These are phyloP conservation scores for Colletotrichum navitas DNA, from an alignment of 2,329 filamentous ascomycete genomes.

Conservation along the genomic window DNA sequence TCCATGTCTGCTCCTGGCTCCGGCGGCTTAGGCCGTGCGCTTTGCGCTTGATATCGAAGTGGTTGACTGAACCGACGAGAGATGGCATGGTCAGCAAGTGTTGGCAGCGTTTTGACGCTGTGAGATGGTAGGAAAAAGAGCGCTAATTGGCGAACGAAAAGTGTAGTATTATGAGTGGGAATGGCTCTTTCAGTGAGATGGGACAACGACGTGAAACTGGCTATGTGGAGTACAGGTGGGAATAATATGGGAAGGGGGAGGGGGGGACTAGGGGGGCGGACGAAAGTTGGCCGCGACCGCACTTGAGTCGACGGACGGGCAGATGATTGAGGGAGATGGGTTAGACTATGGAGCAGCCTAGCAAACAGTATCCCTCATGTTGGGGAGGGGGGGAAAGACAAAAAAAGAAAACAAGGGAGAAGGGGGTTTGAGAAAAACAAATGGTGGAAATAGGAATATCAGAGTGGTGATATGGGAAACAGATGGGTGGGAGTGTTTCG, in stretches of 20 bases:
- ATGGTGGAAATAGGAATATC: background rate
- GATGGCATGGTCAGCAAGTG: conserved; percentile 34
- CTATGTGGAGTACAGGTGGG: conserved; percentile 36
- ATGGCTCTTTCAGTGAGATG: conserved; percentile 32
- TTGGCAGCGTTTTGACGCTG: conserved; percentile 2
- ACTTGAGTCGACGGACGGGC: conserved; percentile 2
- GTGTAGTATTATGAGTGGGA: conserved; percentile 12
- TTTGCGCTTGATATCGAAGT: conserved; percentile 58
- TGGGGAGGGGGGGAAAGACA: background rate
- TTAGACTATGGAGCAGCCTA: conserved; percentile 11
- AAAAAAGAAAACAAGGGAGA: background rate
- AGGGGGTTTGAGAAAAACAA: background rate
- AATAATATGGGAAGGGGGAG: conserved; percentile 25
- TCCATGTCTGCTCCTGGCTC: conserved; percentile 54
- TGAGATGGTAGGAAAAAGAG: background rate
- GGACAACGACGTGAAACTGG: conserved; percentile 40
- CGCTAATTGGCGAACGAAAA: background rate
- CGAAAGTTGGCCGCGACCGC: conserved; percentile 8
- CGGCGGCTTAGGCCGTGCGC: conserved; percentile 59
- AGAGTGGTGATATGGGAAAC: conserved; percentile 15
- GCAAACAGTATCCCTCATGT: background rate
- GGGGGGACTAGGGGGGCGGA: conserved; percentile 17
- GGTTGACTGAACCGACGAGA: conserved; percentile 56
- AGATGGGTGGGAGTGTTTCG: conserved; percentile 12
- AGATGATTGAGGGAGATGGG: conserved; percentile 20